Base-by-base conservation (phyloP, 805 yeast genomes). In the Candida wancherniae region DNA sequence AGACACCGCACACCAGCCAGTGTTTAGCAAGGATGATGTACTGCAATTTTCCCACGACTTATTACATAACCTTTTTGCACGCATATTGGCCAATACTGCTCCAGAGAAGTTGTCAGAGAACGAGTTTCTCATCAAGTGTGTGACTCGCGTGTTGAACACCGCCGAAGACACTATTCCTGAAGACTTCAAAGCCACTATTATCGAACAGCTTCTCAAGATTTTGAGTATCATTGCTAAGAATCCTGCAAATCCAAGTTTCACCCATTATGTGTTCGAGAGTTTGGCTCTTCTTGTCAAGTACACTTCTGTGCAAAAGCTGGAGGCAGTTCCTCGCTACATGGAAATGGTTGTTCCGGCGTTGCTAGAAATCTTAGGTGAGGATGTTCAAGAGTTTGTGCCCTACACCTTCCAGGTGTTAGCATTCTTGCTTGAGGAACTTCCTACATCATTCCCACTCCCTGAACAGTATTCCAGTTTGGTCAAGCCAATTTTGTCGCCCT, bases 71-170 rank as follows among this genome's bases (percentile, higher is more conserved):
- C 63, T 90, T 26, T 82, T 92, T 45, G 61, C 69, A 21, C 67
- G 85, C 28, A 80, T 90, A 27, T 63, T 80, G 34, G 31, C 47
- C 20, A 42, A 49, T 26, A 69, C 73, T 7, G 55, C 63, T 3
- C 97, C 97, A 0, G 97, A 87, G 53, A 90, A 87, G 51, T 63
- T 94, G 30, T 87, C 97, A 0, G 97, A 92, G 52, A 92, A 92
- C 57, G 98, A 92, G 52, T 92, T 85, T 53, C 67, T 92, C 51
- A 84, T 92, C 80, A 85, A 81, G 51, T 77, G 94, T 40, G 67
- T 85, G 2, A 85, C 87, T 87, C 73, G 97, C 48, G 79, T 88
- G 6, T 58, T 83, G 36, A 68, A 80, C 29, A 75, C 87, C 11
- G 72, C 86, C 6, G 85, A 83, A 45, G 84, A 83, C 40, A 59